Base-by-base conservation (phyloP, 257 asterid genomes). In the Nicotiana obtusifolia region DNA sequence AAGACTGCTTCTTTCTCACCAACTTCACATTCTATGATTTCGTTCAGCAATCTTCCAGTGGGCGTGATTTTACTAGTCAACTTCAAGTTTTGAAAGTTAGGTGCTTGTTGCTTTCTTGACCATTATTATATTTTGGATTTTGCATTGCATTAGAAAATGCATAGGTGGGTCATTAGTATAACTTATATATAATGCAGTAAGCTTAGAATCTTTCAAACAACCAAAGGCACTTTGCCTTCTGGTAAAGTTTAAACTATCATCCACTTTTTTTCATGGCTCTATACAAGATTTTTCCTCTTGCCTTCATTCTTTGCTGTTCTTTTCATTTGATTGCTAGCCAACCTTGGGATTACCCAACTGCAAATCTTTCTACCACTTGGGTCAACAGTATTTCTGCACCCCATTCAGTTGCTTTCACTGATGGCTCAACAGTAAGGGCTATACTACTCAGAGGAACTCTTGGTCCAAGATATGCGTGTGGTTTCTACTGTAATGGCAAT, bases 321-420 rank as follows among this genome's bases (percentile, higher is more conserved):
- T 49, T 62, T 16, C 11, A 64, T 54, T 57, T 76, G 57, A 30
- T 81, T 28, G 14, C 24, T 2, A 57, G 81, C 14, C 81, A 75
- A 73, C 35, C 54, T 64, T 52, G 37, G 4, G 41, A 81, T 66
- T 66, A 84, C 30, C 59, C 83, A 15, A 49, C 37, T 31, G 81
- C 83, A 52, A 81, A 66, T 24, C 67, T 66, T 26, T 84, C 87
- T 5, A 81, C 83, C 2, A 84, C 85, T 31, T 81, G 83, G 85
- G n/a, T 60, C 15, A 81, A 82, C 7, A 60, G 56, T 31, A 19
- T 78, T 60, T 78, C 81, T 54, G 81, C 81, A 54, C 31, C 31
- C 7, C 81, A 78, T 78, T 78, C 81, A 33, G 54, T 28, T 14
- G 49, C 60, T 19, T 26, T 57, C 61, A 54, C 62, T 5, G 30